phyloP scores from a whole-genome alignment of 106 monocot genomes.

The Dendrobium officinale region DNA sequence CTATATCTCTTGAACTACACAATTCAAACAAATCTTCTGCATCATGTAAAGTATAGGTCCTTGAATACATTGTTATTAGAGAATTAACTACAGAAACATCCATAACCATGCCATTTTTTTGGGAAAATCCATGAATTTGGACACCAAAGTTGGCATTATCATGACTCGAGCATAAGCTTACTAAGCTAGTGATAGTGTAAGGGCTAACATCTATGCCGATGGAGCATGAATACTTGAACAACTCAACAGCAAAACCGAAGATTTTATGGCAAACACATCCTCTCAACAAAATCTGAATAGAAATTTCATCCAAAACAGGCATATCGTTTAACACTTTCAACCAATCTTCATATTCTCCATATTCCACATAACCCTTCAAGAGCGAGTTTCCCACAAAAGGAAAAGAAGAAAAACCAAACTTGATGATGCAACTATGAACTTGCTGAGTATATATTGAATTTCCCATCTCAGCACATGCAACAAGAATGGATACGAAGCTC shows the following conservation, averaged over 20 bases:
- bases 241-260: slow-evolving; percentile 18
- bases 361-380: slow-evolving; percentile 21
- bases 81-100: slow-evolving; percentile 33
- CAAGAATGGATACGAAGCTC: slow-evolving; percentile 22
- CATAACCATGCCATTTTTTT: slow-evolving; percentile 22
- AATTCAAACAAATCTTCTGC: slow-evolving; percentile 27
- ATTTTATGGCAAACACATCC: slow-evolving; percentile 17
- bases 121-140: slow-evolving; percentile 29
- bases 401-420: slow-evolving; percentile 22
- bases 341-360: slow-evolving; percentile 17
- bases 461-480: slow-evolving; percentile 22
- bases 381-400: slow-evolving; percentile 32
- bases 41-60: slow-evolving; percentile 11
- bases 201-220: slow-evolving; percentile 4
- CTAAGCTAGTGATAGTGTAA: slow-evolving; percentile 17
- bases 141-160: slow-evolving; percentile 6
- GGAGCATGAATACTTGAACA: slow-evolving; percentile 12
- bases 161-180: slow-evolving; percentile 21
- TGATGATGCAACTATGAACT: slow-evolving; percentile 28
- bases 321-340: slow-evolving; percentile 17
- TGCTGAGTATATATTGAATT: background rate
- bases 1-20: slow-evolving; percentile 17
- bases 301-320: slow-evolving; percentile 20
- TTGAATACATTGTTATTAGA: slow-evolving; percentile 31
- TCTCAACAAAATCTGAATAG: slow-evolving; percentile 26